phyloP scores from a whole-genome alignment of 345 rosid species.

The Eucalyptus tenuipes region DNA sequence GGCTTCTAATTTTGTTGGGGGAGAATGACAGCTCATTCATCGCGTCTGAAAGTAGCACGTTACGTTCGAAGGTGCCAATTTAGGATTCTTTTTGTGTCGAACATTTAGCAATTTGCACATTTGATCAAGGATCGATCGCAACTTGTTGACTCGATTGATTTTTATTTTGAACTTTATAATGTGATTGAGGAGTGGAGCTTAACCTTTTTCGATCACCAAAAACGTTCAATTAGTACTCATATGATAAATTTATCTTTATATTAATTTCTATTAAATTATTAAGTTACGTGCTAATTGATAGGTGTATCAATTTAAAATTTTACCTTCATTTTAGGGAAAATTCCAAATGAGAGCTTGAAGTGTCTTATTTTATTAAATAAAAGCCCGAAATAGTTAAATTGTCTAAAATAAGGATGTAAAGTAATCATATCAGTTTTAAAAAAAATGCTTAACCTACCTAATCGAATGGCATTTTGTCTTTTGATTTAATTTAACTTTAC shows the following conservation, averaged over 20 bases:
- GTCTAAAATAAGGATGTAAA: fast-evolving
- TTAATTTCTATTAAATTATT: fast-evolving
- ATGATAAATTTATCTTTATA: fast-evolving
- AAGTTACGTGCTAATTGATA: fast-evolving
- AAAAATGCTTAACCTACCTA: fast-evolving
- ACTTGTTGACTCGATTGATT: not conserved
- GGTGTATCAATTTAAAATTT: no score
- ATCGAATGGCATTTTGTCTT: fast-evolving
- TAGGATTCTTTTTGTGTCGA: not conserved
- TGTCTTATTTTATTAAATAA: fast-evolving
- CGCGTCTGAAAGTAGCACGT: not conserved
- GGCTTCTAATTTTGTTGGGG: not conserved
- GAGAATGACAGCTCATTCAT: not conserved
- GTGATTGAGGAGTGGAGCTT: not conserved
- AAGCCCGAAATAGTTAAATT: fast-evolving
- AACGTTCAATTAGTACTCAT: fast-evolving
- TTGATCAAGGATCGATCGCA: not conserved
- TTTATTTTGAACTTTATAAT: not conserved
- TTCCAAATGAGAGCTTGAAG: no score
- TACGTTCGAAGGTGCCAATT: not conserved
- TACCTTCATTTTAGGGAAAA: no score
- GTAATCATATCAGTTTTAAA: fast-evolving
- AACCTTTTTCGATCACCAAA: no score
- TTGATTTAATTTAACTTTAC: no score
- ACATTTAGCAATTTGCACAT: not conserved